phyloP scores from a whole-genome alignment of 1,284 basidiomycete genomes.

The Sanghuangporus sanghuang region DNA sequence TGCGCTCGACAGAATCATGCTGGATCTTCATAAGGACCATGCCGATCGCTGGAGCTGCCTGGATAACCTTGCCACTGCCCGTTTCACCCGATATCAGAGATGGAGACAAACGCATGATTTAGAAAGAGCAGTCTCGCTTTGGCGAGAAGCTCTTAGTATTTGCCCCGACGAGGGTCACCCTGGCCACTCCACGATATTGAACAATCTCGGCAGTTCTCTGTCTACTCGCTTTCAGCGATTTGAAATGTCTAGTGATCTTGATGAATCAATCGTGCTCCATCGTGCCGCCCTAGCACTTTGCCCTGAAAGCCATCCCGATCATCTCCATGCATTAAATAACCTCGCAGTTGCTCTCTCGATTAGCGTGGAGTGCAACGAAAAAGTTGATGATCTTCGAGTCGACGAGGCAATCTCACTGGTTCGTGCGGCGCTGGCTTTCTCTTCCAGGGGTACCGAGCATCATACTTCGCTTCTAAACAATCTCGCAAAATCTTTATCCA shows the following conservation, averaged over 20 bases:
- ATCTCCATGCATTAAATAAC: not conserved
- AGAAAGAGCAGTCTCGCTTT: not conserved
- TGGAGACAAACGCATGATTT: not conserved
- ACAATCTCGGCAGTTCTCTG: not conserved
- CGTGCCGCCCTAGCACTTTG: not conserved
- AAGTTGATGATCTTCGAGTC: not conserved
- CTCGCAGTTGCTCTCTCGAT: not conserved
- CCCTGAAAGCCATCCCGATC: not conserved
- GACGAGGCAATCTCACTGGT: not conserved
- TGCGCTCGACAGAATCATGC: not conserved
- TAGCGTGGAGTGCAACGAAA: not conserved
- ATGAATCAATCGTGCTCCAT: not conserved
- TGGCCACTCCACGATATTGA: not conserved
- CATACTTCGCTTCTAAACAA: not conserved
- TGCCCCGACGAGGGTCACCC: not conserved
- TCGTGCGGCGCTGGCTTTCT: not conserved
- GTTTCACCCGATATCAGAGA: not conserved
- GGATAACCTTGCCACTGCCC: not conserved
- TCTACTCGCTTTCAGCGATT: not conserved
- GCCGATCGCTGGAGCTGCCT: not conserved
- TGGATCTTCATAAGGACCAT: not conserved
- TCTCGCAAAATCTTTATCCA: not conserved
- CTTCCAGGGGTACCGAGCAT: not conserved
- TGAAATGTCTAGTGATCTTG: not conserved
- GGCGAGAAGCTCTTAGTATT: not conserved